Evolutionary conservation across 768 basidiomycete genomes (phyloP), one percentile per base, ranked within the genome.

Genomic region (Chalciporus pseudorubinellus): DNA sequence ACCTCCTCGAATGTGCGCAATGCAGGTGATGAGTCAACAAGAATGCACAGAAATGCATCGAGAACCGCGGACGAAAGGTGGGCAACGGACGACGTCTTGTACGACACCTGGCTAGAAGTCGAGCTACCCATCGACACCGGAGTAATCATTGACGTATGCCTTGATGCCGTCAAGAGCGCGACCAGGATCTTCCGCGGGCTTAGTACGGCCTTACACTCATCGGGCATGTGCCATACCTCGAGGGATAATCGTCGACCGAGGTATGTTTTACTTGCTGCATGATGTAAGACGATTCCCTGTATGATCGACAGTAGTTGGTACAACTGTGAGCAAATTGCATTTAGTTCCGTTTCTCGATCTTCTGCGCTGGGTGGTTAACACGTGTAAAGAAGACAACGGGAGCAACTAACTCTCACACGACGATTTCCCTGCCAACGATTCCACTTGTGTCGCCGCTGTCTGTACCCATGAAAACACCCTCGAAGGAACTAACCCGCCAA

Each of bases 11-110:
- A 95, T 0, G 73, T 75, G 20, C 95, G 83, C 13, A 94, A 69
- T 6, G 91, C 84, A 7, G 68, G 59, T 0, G 90, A 78, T 1
- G 89, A 83, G 66, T 98, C 95, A 13, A 95, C 95, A n/a, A 98
- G 76, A 26, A 93, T 77, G 57, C 90, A 93, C 16, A 94, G 74
- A 5, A 98, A 70, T 0, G 92, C 91, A 62, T 98, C 95, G 18
- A 98, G 74, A 8, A 90, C 74, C 10, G 79, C 74, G 3, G 89
- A 87, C 3, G 89, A 82, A n/a, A 95, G 76, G 49, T 80, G 74
- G 11, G 70, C 61, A 33, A 53, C 29, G 6, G 61, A 55, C 6
- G 48, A 28, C 9, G 61, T 40, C 26, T 59, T 67, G 24, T 54
- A 59, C 14, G 72, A 64, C 18, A 70, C 56, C 7, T 14, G 7